These are phyloP conservation scores for Austroboletus eburneus DNA, from an alignment of 768 basidiomycete genomes.

Conservation along the genomic window DNA sequence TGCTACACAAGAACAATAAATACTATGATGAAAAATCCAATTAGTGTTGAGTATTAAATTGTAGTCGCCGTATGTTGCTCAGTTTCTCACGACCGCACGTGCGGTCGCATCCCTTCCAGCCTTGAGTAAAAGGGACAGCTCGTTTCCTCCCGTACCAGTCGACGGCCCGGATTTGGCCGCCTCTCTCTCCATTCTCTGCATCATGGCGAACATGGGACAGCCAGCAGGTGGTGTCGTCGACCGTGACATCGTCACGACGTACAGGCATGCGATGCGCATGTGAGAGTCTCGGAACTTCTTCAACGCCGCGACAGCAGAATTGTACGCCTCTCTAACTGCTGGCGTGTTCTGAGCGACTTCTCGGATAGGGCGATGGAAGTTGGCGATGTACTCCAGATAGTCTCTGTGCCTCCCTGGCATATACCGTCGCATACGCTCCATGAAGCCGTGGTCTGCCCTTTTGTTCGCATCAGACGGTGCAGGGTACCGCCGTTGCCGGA, in stretches of 20 bases:
- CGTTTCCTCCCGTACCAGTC: slow-evolving; percentile 88
- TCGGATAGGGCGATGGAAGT: slow-evolving; percentile 57
- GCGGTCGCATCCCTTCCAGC: slow-evolving; percentile 84
- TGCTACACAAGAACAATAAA: slow-evolving; percentile 27
- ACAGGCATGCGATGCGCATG: slow-evolving; percentile 84
- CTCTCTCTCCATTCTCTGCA: slow-evolving; percentile 41
- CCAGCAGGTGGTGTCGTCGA: slow-evolving; percentile 44
- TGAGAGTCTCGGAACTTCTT: slow-evolving; percentile 84
- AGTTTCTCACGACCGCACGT: slow-evolving; percentile 49
- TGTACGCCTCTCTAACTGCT: slow-evolving; percentile 68
- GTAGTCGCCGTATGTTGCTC: background rate
- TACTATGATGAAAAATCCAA: slow-evolving; percentile 17
- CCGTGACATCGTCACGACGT: slow-evolving; percentile 82
- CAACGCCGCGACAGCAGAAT: slow-evolving; percentile 70
- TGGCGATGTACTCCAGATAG: slow-evolving; percentile 68
- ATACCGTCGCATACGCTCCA: slow-evolving; percentile 90
- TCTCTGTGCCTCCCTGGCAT: slow-evolving; percentile 92
- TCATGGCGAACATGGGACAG: slow-evolving; percentile 55
- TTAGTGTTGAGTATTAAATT: slow-evolving; percentile 11
- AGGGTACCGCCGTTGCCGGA: slow-evolving; percentile 65
- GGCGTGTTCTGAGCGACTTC: slow-evolving; percentile 55
- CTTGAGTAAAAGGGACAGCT: slow-evolving; percentile 78
- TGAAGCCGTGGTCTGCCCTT: slow-evolving; percentile 71
- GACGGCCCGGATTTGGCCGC: slow-evolving; percentile 47
- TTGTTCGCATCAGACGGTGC: slow-evolving; percentile 62